Percentiles rank a stretch among this genome's conserved stretches.
Evolutionary conservation across 2,329 filamentous ascomycete species (phyloP).

Genomic region (Penicillium psychrosexuale): DNA sequence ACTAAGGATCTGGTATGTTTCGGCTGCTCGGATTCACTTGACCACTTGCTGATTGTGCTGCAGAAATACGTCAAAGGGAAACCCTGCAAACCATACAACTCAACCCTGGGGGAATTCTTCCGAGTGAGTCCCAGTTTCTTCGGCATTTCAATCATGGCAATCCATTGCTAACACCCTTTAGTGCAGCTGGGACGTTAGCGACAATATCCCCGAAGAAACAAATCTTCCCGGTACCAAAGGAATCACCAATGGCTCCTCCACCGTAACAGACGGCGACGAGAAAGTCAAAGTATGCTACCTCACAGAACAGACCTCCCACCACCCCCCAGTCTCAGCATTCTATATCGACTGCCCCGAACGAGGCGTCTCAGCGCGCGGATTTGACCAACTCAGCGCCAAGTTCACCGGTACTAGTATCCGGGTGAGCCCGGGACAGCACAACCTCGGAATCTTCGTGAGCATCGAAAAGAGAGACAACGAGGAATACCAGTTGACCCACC

Average conservation of each 20-base stretch:
- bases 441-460: constrained; percentile 91
- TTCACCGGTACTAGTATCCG: constrained; percentile 95
- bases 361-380: constrained; percentile 81
- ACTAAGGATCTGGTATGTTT: constrained; percentile 78
- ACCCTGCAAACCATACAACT: constrained; percentile 99
- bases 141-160: not conserved
- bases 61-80: constrained; percentile 97
- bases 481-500: constrained; percentile 92
- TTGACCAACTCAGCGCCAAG: constrained; percentile 94
- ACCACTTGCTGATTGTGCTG: constrained; percentile 18
- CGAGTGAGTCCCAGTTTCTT: constrained; percentile 55
- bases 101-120: constrained; percentile 95
- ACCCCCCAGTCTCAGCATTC: constrained; percentile 95
- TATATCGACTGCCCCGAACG: constrained; percentile 89
- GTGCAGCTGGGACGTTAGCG: constrained; percentile 94
- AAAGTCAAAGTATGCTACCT: constrained; percentile 83
- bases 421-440: constrained; percentile 87
- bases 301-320: constrained; percentile 96
- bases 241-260: constrained; percentile 33
- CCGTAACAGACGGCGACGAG: constrained; percentile 35
- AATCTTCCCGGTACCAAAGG: constrained; percentile 32
- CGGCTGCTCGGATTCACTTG: not conserved
- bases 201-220: constrained; percentile 65
- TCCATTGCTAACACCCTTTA: constrained; percentile 37
- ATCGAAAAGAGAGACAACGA: constrained; percentile 77